Base-by-base conservation (phyloP, 176 grass and related monocot genomes). In the Cocos nucifera region DNA sequence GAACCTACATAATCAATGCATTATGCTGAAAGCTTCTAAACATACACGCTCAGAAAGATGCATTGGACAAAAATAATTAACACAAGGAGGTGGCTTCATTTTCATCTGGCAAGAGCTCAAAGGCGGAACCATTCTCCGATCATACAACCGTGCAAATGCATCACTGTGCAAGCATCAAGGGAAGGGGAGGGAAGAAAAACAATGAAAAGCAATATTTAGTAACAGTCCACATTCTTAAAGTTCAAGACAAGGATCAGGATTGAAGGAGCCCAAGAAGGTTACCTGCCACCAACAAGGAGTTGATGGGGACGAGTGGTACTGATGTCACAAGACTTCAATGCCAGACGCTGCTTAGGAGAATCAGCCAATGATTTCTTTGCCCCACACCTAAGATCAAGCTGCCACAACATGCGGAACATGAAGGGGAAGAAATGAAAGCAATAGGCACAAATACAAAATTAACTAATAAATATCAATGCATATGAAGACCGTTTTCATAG, bases 251-350 rank as follows among this genome's bases (percentile, higher is more conserved):
- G 6, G 8, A 6, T 35, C 0, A 9, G 32, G 32, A 9, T 35
- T 35, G 32, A 35, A 9, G 32, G 32, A 35, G 14, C 58, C 58
- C 82, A 59, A 27, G 29, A 60, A 70, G 7, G 50, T 62, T 85
- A 97, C 87, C 93, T 91, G 64, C 93, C 93, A 22, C 93, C 93
- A 71, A 97, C 70, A 85, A 97, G 81, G 44, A 97, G 85, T 58
- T 91, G 76, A 80, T 97, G 93, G 24, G 93, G 78, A 57, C 76
- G 67, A 78, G 89, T 89, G 61, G 87, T 78, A 75, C 87, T 97
- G 69, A 97, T 91, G 75, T 91, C 87, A 76, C 93, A 97, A 72
- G 93, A 88, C 66, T 97, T 97, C 12, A 97, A 63, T 57, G 78
- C 57, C 56, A 97, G 72, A 58, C 69, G 70, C 49, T 83, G 83